These are phyloP conservation scores for Eremochloa ophiuroides DNA, from an alignment of 176 grass and related monocot genomes.

Conservation along the genomic window DNA sequence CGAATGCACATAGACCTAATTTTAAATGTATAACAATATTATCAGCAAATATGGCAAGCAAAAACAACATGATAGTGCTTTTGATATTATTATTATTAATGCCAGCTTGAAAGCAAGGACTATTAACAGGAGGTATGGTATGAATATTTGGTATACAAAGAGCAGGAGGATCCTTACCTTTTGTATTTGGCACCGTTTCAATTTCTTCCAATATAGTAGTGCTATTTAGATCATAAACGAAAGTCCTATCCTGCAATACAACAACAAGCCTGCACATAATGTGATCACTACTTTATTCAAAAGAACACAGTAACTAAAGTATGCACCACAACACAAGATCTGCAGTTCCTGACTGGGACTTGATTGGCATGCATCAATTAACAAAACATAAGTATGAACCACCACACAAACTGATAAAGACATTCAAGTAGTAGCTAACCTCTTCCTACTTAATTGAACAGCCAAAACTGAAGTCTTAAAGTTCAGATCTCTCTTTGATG, in stretches of 20 bases:
- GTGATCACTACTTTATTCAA: conserved; percentile 31
- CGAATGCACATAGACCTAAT: conserved; percentile 92
- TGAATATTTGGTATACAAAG: background rate
- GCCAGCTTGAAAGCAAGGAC: background rate
- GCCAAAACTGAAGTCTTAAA: conserved; percentile 85
- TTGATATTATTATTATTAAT: background rate
- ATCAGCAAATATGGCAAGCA: conserved; percentile 1
- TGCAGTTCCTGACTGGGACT: background rate
- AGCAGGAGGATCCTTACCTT: conserved; percentile 53
- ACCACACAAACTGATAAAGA: background rate
- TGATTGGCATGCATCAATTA: background rate
- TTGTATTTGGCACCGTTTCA: conserved; percentile 75
- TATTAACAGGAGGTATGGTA: background rate
- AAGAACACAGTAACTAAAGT: background rate
- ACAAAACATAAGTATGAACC: background rate
- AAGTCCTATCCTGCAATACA: conserved; percentile 83
- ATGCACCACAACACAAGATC: background rate
- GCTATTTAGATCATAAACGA: conserved; percentile 85
- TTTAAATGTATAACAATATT: conserved; percentile 10
- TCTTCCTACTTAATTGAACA: conserved; percentile 74
- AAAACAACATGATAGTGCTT: background rate
- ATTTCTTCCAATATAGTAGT: conserved; percentile 82
- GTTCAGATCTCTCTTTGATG: conserved; percentile 59
- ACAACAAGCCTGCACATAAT: conserved; percentile 89
- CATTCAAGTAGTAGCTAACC: conserved; percentile 28